phyloP scores from a whole-genome alignment of 345 rosid species.

The Sonneratia alba region DNA sequence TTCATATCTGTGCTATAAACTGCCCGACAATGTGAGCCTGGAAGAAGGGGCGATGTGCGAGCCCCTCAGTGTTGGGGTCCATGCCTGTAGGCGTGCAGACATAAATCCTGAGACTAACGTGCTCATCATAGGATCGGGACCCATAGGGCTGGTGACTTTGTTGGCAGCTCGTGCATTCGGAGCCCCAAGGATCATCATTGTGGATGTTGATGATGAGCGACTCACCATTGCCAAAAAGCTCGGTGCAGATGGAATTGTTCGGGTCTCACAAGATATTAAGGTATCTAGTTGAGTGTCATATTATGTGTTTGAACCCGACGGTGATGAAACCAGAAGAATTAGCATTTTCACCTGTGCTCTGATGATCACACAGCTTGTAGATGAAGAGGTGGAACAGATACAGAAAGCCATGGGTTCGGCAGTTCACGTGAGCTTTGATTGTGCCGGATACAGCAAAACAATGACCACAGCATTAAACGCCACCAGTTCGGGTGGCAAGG shows the following conservation, averaged over 20 bases:
- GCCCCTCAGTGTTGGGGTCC: slow-evolving; percentile 86
- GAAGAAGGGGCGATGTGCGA: slow-evolving; percentile 99
- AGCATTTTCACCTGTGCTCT: not conserved
- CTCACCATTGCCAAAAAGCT: slow-evolving; percentile 66
- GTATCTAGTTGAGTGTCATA: slow-evolving; percentile 18
- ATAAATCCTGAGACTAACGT: slow-evolving; percentile 65
- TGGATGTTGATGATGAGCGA: slow-evolving; percentile 67
- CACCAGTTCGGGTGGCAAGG: slow-evolving; percentile 80
- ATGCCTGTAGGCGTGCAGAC: slow-evolving; percentile 82
- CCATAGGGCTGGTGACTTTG: slow-evolving; percentile 86
- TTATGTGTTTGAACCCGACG: not conserved
- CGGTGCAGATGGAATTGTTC: slow-evolving; percentile 54
- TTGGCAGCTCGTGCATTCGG: slow-evolving; percentile 88
- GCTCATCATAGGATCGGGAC: slow-evolving; percentile 80
- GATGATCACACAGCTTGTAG: slow-evolving; percentile 40
- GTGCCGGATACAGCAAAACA: slow-evolving; percentile 84
- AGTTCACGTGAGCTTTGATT: slow-evolving; percentile 71
- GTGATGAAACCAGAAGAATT: not conserved
- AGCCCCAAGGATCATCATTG: slow-evolving; percentile 64
- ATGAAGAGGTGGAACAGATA: slow-evolving; percentile 51
- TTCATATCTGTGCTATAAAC: slow-evolving; percentile 73
- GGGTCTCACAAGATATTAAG: slow-evolving; percentile 56
- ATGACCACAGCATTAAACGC: slow-evolving; percentile 74
- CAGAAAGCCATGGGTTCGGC: slow-evolving; percentile 48
- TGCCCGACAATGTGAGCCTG: slow-evolving; percentile 81